Percentiles rank a stretch among this genome's conserved stretches.
These are phyloP conservation scores for Penicillium soppii DNA, from an alignment of 495 filamentous ascomycete genomes.

Conservation along the genomic window DNA sequence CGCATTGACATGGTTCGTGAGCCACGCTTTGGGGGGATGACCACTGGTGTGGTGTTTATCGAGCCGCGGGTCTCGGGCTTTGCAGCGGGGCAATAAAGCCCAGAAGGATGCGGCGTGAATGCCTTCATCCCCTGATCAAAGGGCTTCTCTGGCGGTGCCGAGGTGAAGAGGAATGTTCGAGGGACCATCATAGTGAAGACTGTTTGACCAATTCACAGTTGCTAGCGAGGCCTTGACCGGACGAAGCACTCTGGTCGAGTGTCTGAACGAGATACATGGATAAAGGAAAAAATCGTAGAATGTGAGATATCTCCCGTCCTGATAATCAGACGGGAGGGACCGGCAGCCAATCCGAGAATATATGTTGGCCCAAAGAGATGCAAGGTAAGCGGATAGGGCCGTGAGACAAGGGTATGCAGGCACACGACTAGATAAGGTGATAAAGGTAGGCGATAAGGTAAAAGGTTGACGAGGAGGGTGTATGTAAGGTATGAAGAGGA, in stretches of 20 bases:
- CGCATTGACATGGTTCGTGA: constrained; percentile 23
- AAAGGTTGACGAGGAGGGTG: background rate
- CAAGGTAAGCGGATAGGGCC: constrained; percentile 8
- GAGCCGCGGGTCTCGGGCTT: constrained; percentile 3
- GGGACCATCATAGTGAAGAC: constrained; percentile 47
- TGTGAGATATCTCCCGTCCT: constrained; percentile 14
- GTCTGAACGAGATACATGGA: constrained; percentile 49
- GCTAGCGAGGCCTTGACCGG: constrained; percentile 28
- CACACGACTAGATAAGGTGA: constrained; percentile 24
- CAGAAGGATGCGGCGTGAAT: constrained; percentile 9
- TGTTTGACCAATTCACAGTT: constrained; percentile 14
- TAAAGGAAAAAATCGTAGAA: constrained; percentile 11
- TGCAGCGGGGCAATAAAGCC: constrained; percentile 15
- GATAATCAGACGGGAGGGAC: constrained; percentile 10
- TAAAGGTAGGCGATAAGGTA: background rate
- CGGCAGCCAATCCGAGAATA: constrained; percentile 6
- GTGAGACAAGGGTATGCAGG: constrained; percentile 27
- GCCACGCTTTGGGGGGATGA: constrained; percentile 43
- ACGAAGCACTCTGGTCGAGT: constrained; percentile 50
- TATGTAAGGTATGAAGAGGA: background rate
- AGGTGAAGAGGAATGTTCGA: constrained; percentile 42
- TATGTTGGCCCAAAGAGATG: constrained; percentile 9
- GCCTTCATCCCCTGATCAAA: constrained; percentile 16
- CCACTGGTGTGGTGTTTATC: constrained; percentile 37
- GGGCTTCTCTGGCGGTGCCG: constrained; percentile 26